phyloP scores from a whole-genome alignment of 371 early-diverging fungal species.

The Quaeritorhiza haematococci region DNA sequence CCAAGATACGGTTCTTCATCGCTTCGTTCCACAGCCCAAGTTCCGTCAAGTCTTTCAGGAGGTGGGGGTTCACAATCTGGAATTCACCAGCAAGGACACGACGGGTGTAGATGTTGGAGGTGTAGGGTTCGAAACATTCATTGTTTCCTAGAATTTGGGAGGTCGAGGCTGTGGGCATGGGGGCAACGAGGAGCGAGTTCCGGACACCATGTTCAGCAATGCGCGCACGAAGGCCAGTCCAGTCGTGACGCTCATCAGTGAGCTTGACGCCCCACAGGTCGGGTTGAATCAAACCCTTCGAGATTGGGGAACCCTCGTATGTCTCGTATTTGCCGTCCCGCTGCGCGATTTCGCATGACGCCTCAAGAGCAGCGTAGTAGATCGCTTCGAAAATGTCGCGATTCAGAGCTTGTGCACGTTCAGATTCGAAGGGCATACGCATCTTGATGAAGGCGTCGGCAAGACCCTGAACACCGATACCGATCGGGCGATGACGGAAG shows the following conservation, averaged over 20 bases:
- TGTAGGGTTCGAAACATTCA: slow-evolving; percentile 99
- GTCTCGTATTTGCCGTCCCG: slow-evolving; percentile 83
- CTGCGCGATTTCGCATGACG: slow-evolving; percentile 90
- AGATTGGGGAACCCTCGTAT: slow-evolving; percentile 87
- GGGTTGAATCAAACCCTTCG: slow-evolving; percentile 92
- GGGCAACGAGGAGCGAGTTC: slow-evolving; percentile 96
- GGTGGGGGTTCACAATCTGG: slow-evolving; percentile 97
- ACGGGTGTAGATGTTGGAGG: slow-evolving; percentile 96
- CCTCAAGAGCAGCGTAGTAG: slow-evolving; percentile 95
- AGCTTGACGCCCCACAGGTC: slow-evolving; percentile 90
- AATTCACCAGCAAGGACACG: slow-evolving; percentile 99
- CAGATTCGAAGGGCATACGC: slow-evolving; percentile 94
- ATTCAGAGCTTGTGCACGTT: slow-evolving; percentile 88
- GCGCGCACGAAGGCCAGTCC: slow-evolving; percentile 78
- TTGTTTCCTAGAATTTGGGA: slow-evolving; percentile 98
- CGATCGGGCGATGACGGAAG: slow-evolving; percentile 95
- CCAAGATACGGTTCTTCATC: slow-evolving; percentile 96
- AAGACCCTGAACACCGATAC: slow-evolving; percentile 98
- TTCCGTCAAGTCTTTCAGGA: slow-evolving; percentile 91
- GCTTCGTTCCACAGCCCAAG: slow-evolving; percentile 92
- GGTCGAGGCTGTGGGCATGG: slow-evolving; percentile 99
- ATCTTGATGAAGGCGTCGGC: slow-evolving; percentile 97
- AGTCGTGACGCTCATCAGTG: slow-evolving; percentile 84
- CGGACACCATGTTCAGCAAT: slow-evolving; percentile 92
- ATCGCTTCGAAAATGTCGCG: slow-evolving; percentile 95